phyloP scores from a whole-genome alignment of 805 yeast genomes.

The Kuraishia floccosa region DNA sequence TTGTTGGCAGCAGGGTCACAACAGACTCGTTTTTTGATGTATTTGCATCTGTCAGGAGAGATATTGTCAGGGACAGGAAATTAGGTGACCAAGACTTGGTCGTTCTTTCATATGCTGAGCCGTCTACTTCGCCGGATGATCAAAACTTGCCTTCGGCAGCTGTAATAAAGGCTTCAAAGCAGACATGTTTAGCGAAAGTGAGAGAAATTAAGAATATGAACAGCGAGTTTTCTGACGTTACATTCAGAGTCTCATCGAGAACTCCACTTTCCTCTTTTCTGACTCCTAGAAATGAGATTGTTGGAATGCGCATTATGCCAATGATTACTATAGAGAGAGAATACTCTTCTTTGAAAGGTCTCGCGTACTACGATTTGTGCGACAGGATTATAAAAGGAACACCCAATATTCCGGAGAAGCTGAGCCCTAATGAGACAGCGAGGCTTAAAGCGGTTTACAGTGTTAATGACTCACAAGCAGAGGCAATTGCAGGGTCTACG shows the following conservation, averaged over 20 bases:
- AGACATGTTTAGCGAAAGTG: constrained; percentile 68
- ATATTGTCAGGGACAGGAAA: constrained; percentile 35
- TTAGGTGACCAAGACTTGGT: constrained; percentile 70
- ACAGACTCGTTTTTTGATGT: constrained; percentile 86
- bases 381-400: constrained; percentile 54
- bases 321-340: constrained; percentile 93
- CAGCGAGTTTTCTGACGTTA: constrained; percentile 62
- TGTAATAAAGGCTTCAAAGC: constrained; percentile 17
- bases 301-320: constrained; percentile 68
- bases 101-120: constrained; percentile 38
- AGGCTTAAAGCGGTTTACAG: constrained; percentile 36
- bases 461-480: constrained; percentile 85
- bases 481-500: constrained; percentile 70
- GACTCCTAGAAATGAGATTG: constrained; percentile 51
- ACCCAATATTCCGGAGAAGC: constrained; percentile 33
- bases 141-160: constrained; percentile 17
- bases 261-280: constrained; percentile 40
- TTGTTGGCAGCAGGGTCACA: constrained; percentile 70
- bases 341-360: constrained; percentile 69
- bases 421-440: constrained; percentile 25
- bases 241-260: constrained; percentile 53
- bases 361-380: constrained; percentile 72
- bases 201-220: constrained; percentile 57
- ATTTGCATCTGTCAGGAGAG: constrained; percentile 55
- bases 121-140: constrained; percentile 6